Percentiles rank a stretch among this genome's conserved stretches.
phyloP scores from a whole-genome alignment of 768 basidiomycete species.

The Clitopilus passeckerianus region DNA sequence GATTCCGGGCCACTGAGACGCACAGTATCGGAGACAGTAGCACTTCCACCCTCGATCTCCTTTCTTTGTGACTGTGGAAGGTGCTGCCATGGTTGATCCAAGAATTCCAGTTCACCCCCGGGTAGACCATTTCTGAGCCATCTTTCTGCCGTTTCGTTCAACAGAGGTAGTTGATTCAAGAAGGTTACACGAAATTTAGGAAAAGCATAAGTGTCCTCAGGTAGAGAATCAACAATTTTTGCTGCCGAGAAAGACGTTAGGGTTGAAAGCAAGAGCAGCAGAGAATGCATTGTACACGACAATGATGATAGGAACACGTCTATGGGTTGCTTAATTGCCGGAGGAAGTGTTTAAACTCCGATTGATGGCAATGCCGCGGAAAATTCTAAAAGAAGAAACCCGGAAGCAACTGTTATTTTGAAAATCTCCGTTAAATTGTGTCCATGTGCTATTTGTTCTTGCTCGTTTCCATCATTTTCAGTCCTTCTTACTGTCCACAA shows the following conservation, averaged over 20 bases:
- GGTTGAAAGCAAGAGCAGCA: constrained; percentile 20
- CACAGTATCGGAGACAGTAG: constrained; percentile 17
- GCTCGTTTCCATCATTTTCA: constrained; percentile 10
- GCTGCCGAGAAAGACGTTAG: constrained; percentile 24
- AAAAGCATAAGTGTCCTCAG: constrained; percentile 76
- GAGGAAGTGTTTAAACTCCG: constrained; percentile 1
- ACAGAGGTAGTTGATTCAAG: constrained; percentile 72
- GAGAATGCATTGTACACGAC: constrained; percentile 22
- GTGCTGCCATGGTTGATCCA: constrained; percentile 57
- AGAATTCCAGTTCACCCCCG: constrained; percentile 75
- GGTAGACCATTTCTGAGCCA: constrained; percentile 72
- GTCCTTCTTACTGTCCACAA: constrained; percentile 4
- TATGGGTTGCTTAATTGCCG: constrained; percentile 1
- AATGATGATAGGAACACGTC: constrained; percentile 13
- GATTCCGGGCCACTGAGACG: neutral
- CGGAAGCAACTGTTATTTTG: neutral
- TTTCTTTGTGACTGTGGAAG: constrained; percentile 28
- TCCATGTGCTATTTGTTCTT: constrained; percentile 6
- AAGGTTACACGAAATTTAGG: constrained; percentile 80
- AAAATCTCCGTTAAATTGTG: constrained; percentile 2
- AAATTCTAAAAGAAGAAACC: neutral
- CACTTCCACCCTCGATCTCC: constrained; percentile 56
- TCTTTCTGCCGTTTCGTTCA: constrained; percentile 64
- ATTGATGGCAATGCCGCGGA: neutral
- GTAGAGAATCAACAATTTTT: constrained; percentile 52